Base-by-base conservation (phyloP, 768 basidiomycete species). In the Cystofilobasidium ferigula region DNA sequence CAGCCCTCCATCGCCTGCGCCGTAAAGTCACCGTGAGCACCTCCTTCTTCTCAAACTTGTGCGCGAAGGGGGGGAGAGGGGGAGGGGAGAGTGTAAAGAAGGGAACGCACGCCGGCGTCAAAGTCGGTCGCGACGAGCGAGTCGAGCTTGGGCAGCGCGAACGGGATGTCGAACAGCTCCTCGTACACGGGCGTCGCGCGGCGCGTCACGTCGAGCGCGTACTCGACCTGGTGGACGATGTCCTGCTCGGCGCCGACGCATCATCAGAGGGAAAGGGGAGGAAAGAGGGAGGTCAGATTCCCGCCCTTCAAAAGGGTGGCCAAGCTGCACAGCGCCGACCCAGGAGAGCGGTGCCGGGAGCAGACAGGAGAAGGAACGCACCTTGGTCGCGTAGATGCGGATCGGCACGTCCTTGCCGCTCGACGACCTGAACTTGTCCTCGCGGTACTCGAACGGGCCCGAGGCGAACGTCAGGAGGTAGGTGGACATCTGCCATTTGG, bases 121-220 rank as follows among this genome's bases (percentile, higher is more conserved):
- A 95, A 95, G 74, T 95, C 92, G 61, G 82, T 82, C 5, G 84
- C 86, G 64, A 90, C 88, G 18, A 98, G 80, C 2, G 92, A 93
- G 73, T 97, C 94, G 51, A 98, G 81, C 79, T 98, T 97, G 7
- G 91, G 89, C 32, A 98, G 81, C 28, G 93, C 90, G 75, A 86
- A 98, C 65, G 86, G 87, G 69, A 97, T 85, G 70, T 93, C 85
- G 73, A 97, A 97, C 63, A 94, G 82, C 73, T 86, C 80, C 77
- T 98, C 93, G 75, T 93, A 97, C n/a, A 91, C 74, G 20, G 92
- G 91, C 18, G 95, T 78, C 13, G 88, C 87, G 24, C 28, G 56
- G 71, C 74, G 73, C 47, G 81, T 94, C 70, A 94, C 85, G 70
- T 93, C 89, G 47, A 98, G 84, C 18, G 88, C 87, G 72, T 90